Base-by-base conservation (phyloP, 768 basidiomycete species). In the Xerocomus spinulosus region DNA sequence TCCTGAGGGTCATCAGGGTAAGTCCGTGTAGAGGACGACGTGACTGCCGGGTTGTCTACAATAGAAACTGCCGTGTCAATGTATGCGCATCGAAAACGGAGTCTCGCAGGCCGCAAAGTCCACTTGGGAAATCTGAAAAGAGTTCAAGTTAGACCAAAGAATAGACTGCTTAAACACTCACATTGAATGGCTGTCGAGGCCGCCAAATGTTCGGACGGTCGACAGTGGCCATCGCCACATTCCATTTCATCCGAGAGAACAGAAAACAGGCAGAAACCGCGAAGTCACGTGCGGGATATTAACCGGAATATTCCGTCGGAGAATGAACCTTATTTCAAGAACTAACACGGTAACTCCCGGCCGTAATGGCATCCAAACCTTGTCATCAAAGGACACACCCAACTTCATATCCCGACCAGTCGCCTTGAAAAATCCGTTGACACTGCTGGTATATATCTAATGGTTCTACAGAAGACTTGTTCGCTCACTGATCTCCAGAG, bases 391-490 rank as follows among this genome's bases (percentile, higher is more conserved):
- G 36, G 14, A 46, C 44, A 36, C 17, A 55, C 21, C 26, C 49
- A 46, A 44, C 37, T 42, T 37, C 51, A 56, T 43, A 52, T 54
- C 47, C 48, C 54, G 57, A 64, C 61, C 68, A 67, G 69, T 67
- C 74, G 87, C 87, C 89, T 92, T 92, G 83, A 92, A 92, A 91
- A 78, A 91, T 90, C 89, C 89, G 74, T 90, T 91, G 88, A 75
- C 87, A 88, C 87, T 70, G 61, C 70, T 75, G 85, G 87, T 85
- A 66, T 34, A 21, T 30, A 75, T 70, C 36, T 17, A 18, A 17
- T 13, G 12, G 13, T 28, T 30, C 45, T 39, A 21, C 25, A 9
- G 2, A 20, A 12, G 15, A 18, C 2, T 21, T 30, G 18, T 4
- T 14, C 2, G 9, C 59, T 62, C 34, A 66, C 25, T 20, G 6